Conservation (phyloP, 2,329 filamentous ascomycete genomes). For the Fusarium succisae region DNA sequence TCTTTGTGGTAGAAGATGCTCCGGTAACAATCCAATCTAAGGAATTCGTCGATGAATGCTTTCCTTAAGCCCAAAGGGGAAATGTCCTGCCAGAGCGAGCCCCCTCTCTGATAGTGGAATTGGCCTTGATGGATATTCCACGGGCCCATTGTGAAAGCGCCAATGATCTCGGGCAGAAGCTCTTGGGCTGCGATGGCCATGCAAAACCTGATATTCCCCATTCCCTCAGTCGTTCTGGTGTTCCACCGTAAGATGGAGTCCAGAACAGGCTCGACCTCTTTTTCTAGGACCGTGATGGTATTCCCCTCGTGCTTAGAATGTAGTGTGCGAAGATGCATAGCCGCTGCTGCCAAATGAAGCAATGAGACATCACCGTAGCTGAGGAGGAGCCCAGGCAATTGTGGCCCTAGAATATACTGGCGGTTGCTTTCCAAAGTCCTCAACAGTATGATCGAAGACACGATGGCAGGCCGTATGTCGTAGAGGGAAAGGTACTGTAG, state of each 20-base stretch:
- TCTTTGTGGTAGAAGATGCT: accelerated
- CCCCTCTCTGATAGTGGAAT: not conserved
- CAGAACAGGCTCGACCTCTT: not conserved
- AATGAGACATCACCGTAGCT: not conserved
- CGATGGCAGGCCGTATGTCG: not conserved
- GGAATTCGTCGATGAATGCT: not conserved
- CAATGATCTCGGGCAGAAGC: not conserved
- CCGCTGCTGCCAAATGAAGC: not conserved
- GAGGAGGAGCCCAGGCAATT: not conserved
- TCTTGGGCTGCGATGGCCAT: not conserved
- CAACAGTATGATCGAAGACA: not conserved
- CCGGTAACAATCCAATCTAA: not conserved
- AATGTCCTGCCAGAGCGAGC: not conserved
- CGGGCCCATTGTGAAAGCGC: not conserved
- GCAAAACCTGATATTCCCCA: not conserved
- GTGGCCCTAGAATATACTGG: not conserved
- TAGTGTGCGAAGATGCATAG: not conserved
- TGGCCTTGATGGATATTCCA: too few species aligned
- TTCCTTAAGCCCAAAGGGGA: not conserved
- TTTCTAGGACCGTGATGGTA: not conserved
- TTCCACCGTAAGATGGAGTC: not conserved
- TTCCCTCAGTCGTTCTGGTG: not conserved
- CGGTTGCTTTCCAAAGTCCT: not conserved
- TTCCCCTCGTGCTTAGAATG: not conserved
- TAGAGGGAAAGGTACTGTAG: not conserved